Percentiles rank a stretch among this genome's conserved stretches.
phyloP scores from a whole-genome alignment of 2,329 filamentous ascomycete genomes.

The Paraphaeosphaeria minitans region DNA sequence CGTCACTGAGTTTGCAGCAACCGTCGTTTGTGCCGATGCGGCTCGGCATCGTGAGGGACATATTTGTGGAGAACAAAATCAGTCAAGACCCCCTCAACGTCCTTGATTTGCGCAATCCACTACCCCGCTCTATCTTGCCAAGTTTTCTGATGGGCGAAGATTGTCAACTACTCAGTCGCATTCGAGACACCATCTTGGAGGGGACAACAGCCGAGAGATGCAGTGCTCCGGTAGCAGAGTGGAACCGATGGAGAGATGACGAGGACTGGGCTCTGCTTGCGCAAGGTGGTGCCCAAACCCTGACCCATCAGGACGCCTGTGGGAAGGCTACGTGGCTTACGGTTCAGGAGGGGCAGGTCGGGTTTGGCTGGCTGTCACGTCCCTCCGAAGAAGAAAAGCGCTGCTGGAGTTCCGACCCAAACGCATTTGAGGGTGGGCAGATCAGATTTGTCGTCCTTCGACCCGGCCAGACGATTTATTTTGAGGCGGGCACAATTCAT shows the following conservation, averaged over 20 bases:
- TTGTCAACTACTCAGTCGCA: constrained; percentile 14
- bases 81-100: constrained; percentile 19
- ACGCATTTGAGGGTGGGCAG: constrained; percentile 13
- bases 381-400: constrained; percentile 15
- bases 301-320: constrained; percentile 20
- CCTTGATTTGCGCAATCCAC: constrained; percentile 18
- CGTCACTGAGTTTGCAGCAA: constrained; percentile 14
- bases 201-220: constrained; percentile 16
- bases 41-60: constrained; percentile 8
- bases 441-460: constrained; percentile 18
- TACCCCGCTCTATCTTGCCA: constrained; percentile 17
- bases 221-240: constrained; percentile 14
- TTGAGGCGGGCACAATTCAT: constrained; percentile 21
- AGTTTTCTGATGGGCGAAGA: constrained; percentile 16
- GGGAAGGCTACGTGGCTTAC: constrained; percentile 22
- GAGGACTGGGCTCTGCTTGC: constrained; percentile 22
- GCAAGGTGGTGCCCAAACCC: constrained; percentile 20
- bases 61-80: constrained; percentile 11
- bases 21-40: constrained; percentile 12
- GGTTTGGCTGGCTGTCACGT: constrained; percentile 20
- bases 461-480: constrained; percentile 21
- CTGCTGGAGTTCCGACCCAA: constrained; percentile 14
- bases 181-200: constrained; percentile 7
- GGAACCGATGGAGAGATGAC: constrained; percentile 20
- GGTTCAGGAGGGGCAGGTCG: constrained; percentile 10